phyloP scores from a whole-genome alignment of 2,329 filamentous ascomycete genomes.

The Colletotrichum sp. region DNA sequence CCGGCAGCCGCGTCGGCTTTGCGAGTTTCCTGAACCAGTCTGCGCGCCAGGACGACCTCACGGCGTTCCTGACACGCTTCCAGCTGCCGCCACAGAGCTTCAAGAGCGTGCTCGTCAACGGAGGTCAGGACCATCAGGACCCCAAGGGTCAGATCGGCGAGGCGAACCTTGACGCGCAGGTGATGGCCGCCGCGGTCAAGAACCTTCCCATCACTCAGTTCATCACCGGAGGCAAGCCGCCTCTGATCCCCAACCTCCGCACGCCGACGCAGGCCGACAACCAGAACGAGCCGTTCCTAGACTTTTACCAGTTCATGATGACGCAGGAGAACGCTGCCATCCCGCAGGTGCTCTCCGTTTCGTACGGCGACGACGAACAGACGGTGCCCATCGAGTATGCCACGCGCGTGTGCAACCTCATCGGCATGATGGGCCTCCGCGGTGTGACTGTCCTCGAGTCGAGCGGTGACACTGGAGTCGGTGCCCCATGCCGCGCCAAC shows the following conservation, averaged over 20 bases:
- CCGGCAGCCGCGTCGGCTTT: slow-evolving; percentile 55
- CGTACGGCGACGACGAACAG: slow-evolving; percentile 73
- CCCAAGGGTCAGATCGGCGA: slow-evolving; percentile 48
- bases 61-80: slow-evolving; percentile 37
- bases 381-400: slow-evolving; percentile 64
- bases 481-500: slow-evolving; percentile 56
- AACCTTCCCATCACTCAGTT: slow-evolving; percentile 29
- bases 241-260: slow-evolving; percentile 33
- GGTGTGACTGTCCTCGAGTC: slow-evolving; percentile 68
- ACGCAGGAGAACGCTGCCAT: slow-evolving; percentile 53
- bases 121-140: slow-evolving; percentile 44
- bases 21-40: slow-evolving; percentile 57
- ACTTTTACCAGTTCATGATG: slow-evolving; percentile 66
- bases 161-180: slow-evolving; percentile 67
- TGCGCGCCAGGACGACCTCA: slow-evolving; percentile 51
- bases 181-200: slow-evolving; percentile 62
- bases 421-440: slow-evolving; percentile 67
- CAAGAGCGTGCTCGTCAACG: slow-evolving; percentile 43
- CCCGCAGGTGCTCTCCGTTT: slow-evolving; percentile 66
- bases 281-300: slow-evolving; percentile 71
- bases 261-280: slow-evolving; percentile 38
- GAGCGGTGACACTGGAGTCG: slow-evolving; percentile 64
- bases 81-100: slow-evolving; percentile 50
- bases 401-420: slow-evolving; percentile 61
- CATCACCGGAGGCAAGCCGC: slow-evolving; percentile 29